phyloP scores from a whole-genome alignment of 176 grass and related monocot species.

The Raddia distichophylla region DNA sequence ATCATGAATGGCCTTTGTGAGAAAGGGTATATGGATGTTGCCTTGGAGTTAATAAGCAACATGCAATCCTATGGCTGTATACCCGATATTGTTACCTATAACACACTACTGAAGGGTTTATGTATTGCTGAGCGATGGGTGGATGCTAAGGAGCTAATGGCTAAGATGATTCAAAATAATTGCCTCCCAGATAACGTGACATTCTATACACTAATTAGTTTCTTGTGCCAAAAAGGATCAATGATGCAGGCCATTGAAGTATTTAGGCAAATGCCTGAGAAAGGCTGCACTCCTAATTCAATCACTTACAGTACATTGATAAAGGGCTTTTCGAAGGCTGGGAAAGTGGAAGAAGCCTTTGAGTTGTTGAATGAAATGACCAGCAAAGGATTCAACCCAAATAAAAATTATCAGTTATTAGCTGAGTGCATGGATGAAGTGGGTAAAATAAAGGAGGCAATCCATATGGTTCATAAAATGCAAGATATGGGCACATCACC shows the following conservation, averaged over 20 bases:
- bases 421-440: slow-evolving; percentile 52
- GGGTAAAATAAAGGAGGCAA: slow-evolving; percentile 49
- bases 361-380: slow-evolving; percentile 77
- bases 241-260: slow-evolving; percentile 45
- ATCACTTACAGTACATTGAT: slow-evolving; percentile 65
- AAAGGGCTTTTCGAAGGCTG: slow-evolving; percentile 52
- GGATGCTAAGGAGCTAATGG: slow-evolving; percentile 33
- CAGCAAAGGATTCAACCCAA: slow-evolving; percentile 58
- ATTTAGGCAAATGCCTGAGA: slow-evolving; percentile 57
- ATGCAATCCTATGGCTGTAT: slow-evolving; percentile 66
- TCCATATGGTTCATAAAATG: slow-evolving; percentile 52
- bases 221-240: slow-evolving; percentile 61
- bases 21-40: slow-evolving; percentile 60
- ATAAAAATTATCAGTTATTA: slow-evolving; percentile 59
- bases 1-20: slow-evolving; percentile 62
- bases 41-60: slow-evolving; percentile 49
- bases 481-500: slow-evolving; percentile 51
- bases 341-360: slow-evolving; percentile 46
- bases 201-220: slow-evolving; percentile 61
- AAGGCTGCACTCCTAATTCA: slow-evolving; percentile 60
- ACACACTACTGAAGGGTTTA: slow-evolving; percentile 62
- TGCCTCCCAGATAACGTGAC: slow-evolving; percentile 48
- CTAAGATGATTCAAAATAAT: slow-evolving; percentile 29
- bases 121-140: slow-evolving; percentile 40
- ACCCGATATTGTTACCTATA: slow-evolving; percentile 65